These are phyloP conservation scores for Botryotinia globosa DNA, from an alignment of 2,329 filamentous ascomycete species.

Conservation along the genomic window DNA sequence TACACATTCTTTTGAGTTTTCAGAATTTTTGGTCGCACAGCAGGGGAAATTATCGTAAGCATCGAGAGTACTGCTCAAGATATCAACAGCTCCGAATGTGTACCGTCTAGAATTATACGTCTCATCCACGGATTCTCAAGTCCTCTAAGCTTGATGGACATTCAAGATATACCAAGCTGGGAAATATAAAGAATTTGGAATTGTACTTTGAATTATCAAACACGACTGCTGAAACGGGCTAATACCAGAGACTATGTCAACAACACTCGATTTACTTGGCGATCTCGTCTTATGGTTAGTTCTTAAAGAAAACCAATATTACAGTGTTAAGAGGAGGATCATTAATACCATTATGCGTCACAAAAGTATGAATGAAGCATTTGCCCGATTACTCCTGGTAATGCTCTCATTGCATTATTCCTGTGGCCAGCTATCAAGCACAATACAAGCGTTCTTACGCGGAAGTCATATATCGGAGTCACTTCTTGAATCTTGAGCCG, in stretches of 20 bases:
- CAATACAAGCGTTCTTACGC: background rate
- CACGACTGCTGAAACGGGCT: conserved; percentile 30
- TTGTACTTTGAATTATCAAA: conserved; percentile 33
- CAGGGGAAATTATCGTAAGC: background rate
- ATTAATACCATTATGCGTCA: background rate
- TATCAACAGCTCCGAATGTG: conserved; percentile 34
- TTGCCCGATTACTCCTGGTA: background rate
- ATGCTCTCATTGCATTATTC: background rate
- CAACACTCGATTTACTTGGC: background rate
- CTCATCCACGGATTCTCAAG: background rate
- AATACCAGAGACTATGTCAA: background rate
- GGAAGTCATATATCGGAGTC: background rate
- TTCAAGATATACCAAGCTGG: background rate
- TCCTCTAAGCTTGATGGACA: background rate
- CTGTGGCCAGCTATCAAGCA: background rate
- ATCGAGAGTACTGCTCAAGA: background rate
- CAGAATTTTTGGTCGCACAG: too few species aligned
- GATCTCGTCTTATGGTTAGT: too few species aligned
- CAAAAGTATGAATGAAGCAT: background rate
- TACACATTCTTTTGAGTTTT: background rate
- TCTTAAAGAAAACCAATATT: background rate
- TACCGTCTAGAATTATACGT: conserved; percentile 14
- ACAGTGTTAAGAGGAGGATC: background rate
- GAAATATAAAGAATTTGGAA: conserved; percentile 32
- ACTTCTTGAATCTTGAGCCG: background rate